Evolutionary conservation across 2,329 filamentous ascomycete genomes (phyloP).

Genomic region (Aulographum hederae): DNA sequence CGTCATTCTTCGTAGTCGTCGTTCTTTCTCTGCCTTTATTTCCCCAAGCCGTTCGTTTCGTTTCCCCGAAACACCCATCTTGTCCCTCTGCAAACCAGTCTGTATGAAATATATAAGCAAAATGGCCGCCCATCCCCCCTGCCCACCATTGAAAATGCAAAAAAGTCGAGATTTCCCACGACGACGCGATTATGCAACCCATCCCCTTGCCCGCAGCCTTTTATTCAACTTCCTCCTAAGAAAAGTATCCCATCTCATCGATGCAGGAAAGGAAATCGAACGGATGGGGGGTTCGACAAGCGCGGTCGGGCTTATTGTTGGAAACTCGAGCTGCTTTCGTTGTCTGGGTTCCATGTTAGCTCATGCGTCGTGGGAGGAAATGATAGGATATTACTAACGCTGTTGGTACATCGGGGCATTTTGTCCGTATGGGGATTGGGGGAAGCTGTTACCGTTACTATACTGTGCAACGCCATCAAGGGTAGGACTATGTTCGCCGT

Average conservation of each 20-base stretch:
- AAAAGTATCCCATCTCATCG: background rate
- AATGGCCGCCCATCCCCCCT: too few species aligned
- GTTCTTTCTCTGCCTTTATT: too few species aligned
- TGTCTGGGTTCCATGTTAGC: slow-evolving; percentile 9
- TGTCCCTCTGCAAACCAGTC: too few species aligned
- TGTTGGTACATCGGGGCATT: slow-evolving; percentile 30
- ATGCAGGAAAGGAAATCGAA: background rate
- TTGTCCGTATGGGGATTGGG: slow-evolving; percentile 29
- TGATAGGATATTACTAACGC: slow-evolving; percentile 13
- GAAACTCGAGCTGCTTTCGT: slow-evolving; percentile 10
- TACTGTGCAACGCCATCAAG: slow-evolving; percentile 32
- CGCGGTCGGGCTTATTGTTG: slow-evolving; percentile 7
- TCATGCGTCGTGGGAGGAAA: background rate
- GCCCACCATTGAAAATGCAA: too few species aligned
- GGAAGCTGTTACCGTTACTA: slow-evolving; percentile 27
- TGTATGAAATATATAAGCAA: too few species aligned
- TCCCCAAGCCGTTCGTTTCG: too few species aligned
- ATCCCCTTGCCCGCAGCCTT: too few species aligned
- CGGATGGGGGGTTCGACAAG: background rate
- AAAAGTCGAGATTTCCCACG: too few species aligned
- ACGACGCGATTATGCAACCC: too few species aligned
- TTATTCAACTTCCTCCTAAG: background rate
- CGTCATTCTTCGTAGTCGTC: too few species aligned
- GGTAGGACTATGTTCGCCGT: slow-evolving; percentile 21
- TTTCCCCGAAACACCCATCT: too few species aligned